phyloP scores from a whole-genome alignment of 371 early-diverging fungal species.

The Apophysomyces sp. region DNA sequence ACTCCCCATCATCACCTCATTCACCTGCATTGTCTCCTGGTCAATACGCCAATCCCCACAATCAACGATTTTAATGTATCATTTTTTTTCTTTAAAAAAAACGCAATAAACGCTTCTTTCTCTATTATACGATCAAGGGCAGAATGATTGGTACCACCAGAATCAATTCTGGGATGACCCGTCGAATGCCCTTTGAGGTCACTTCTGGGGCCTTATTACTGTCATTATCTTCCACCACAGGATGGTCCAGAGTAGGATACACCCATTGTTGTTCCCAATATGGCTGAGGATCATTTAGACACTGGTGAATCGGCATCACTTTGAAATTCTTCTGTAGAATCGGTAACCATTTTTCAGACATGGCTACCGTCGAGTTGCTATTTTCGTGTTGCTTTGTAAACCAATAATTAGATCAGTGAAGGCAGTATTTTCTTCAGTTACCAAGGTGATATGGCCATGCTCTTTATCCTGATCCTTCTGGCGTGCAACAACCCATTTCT shows the following conservation, averaged over 20 bases:
- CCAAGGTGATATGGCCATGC: constrained; percentile 45
- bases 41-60: constrained; percentile 1
- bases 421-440: background rate
- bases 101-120: background rate
- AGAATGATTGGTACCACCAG: background rate
- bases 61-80: background rate
- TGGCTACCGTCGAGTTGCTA: constrained; percentile 39
- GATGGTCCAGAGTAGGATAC: constrained; percentile 30
- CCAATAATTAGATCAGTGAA: background rate
- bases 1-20: background rate
- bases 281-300: constrained; percentile 49
- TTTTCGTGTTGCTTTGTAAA: constrained; percentile 44
- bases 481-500: constrained; percentile 36
- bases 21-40: constrained; percentile 4
- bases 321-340: constrained; percentile 36
- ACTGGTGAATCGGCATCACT: constrained; percentile 51
- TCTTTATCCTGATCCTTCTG: constrained; percentile 21
- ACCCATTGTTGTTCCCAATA: constrained; percentile 44
- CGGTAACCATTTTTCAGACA: constrained; percentile 49
- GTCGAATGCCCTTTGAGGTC: background rate
- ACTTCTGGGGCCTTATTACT: background rate
- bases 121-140: background rate
- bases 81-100: background rate
- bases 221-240: background rate
- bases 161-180: background rate